Evolutionary conservation across 2,329 filamentous ascomycete genomes (phyloP), one percentile per base, ranked within the genome.

Genomic region (Pyrenochaeta sp.): DNA sequence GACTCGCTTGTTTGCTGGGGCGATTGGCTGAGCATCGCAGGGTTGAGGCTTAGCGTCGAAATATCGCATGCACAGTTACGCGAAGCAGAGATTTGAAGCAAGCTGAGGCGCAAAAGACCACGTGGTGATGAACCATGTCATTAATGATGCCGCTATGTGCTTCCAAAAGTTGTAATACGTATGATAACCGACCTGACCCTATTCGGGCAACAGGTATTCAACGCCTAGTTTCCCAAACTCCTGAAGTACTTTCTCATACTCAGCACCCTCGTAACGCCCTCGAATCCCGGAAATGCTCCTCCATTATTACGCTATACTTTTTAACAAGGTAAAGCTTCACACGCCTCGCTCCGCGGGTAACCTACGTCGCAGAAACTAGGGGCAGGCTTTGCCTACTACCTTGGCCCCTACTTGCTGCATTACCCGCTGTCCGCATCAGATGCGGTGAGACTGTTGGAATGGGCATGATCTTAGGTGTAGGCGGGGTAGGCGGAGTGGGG

Each of bases 341-440:
- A 3, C 50, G 50, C 42, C 50, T 50, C 5, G 27, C 27, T 3
- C 45, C 47, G 19, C 56, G 27, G 5, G 34, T 51, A 51, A 12
- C 27, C 64, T 68, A 73, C 19, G 66, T 68, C 52, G 70, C 72
- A 48, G 70, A 67, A 1, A 74, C 69, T 34, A 74, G 62, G n/a
- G 68, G 69, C 32, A 73, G 37, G 39, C 61, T 69, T 37, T 57
- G 59, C 19, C 65, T 62, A 19, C 52, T 66, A 2, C 67, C 67
- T 15, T 64, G 54, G 1, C 62, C 61, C 25, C 68, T 52, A 4
- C 39, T 44, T 2, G 62, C 27, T 3, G 59, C 54, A 27, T 64
- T 64, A 2, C 71, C 71, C 0, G 71, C 71, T 13, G 71, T 74
- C 24, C 71, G 70, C 71, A 74, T 72, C 5, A 64, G 49, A 24